Evolutionary conservation across 768 basidiomycete species (phyloP).

Genomic region (Cystobasidium ongulense): DNA sequence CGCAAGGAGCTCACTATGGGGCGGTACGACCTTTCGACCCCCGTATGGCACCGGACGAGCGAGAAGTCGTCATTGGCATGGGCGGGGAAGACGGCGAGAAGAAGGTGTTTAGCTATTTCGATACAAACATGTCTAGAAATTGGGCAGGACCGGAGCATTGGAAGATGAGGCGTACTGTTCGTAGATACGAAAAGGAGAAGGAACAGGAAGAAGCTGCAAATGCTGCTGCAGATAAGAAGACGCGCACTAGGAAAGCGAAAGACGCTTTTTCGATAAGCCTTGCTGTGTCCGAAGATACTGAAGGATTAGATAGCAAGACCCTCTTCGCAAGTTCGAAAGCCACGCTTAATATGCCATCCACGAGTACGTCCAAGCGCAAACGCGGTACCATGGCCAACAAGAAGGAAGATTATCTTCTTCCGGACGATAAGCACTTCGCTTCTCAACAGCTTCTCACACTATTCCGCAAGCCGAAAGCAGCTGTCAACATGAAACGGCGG

Average conservation of each 20-base stretch:
- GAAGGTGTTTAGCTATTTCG: constrained; percentile 76
- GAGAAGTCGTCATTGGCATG: constrained; percentile 80
- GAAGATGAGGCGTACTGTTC: constrained; percentile 58
- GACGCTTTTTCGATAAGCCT: constrained; percentile 79
- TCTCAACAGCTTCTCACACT: constrained; percentile 79
- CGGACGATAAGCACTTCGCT: constrained; percentile 97
- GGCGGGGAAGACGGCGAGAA: constrained; percentile 56
- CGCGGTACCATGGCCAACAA: constrained; percentile 55
- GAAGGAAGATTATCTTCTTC: constrained; percentile 67
- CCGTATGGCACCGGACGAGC: constrained; percentile 61
- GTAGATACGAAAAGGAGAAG: not conserved
- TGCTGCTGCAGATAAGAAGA: constrained; percentile 32
- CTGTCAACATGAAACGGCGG: constrained; percentile 70
- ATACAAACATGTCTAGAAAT: constrained; percentile 70
- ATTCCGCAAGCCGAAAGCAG: constrained; percentile 93
- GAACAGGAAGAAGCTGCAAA: not conserved
- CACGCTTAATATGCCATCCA: constrained; percentile 63
- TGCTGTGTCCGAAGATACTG: constrained; percentile 49
- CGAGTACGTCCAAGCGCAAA: constrained; percentile 46
- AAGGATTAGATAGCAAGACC: constrained; percentile 48
- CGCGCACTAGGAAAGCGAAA: constrained; percentile 54
- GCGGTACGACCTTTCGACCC: constrained; percentile 75
- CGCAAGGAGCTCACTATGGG: constrained; percentile 38
- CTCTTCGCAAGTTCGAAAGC: constrained; percentile 53
- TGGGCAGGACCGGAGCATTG: constrained; percentile 99